Conservation (phyloP, 2,329 filamentous ascomycete genomes). For the Fonsecaea nubica region DNA sequence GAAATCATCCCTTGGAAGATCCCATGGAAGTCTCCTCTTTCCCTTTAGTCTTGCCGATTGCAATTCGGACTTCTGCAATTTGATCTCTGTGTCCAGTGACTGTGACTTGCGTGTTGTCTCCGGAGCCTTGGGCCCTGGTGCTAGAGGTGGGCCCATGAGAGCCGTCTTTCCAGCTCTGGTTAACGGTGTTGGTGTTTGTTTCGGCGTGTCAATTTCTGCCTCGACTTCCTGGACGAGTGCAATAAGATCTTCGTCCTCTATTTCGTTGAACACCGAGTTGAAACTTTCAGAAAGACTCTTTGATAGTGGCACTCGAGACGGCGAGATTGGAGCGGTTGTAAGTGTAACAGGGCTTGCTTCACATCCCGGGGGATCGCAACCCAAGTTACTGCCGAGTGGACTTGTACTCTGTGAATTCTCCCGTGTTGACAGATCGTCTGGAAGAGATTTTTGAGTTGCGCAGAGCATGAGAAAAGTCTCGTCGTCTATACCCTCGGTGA, state of each 20-base stretch:
- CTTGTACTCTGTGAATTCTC: not conserved
- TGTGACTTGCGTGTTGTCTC: not conserved
- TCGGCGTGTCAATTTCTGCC: constrained; percentile 12
- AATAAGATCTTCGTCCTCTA: constrained; percentile 33
- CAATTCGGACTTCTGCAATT: not conserved
- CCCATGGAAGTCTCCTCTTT: constrained; percentile 18
- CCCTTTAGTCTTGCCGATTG: not conserved
- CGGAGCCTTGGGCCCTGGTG: not conserved
- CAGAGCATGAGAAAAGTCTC: constrained; percentile 31
- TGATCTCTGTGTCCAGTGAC: not conserved
- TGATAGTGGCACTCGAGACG: not conserved
- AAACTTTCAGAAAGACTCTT: constrained; percentile 29
- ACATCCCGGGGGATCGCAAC: not conserved
- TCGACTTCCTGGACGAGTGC: constrained; percentile 29
- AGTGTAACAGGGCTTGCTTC: not conserved
- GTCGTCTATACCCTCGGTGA: constrained; percentile 34
- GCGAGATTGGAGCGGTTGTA: not conserved
- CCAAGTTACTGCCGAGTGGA: not conserved
- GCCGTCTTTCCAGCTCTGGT: not conserved
- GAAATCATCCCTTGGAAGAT: constrained; percentile 27
- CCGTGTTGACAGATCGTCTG: not conserved
- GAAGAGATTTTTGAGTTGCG: constrained; percentile 18
- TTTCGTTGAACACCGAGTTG: constrained; percentile 32
- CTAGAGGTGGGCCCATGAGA: not conserved
- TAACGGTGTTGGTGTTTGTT: not conserved